Evolutionary conservation across 768 basidiomycete genomes (phyloP).

Genomic region (Lentinula detonsa): DNA sequence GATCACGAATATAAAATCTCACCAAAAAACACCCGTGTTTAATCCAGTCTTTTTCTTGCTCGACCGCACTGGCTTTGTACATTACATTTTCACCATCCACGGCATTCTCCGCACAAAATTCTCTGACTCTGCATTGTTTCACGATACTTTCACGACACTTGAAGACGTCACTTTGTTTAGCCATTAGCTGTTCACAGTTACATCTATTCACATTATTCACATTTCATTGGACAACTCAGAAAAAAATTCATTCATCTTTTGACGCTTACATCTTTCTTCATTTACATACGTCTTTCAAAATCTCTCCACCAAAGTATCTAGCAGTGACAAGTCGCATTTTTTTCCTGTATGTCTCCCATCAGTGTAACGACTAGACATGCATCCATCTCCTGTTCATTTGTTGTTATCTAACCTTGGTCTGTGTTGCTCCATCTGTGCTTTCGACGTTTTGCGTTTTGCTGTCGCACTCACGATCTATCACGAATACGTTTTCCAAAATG

Average conservation of each 20-base stretch:
- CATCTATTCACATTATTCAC: slow-evolving; percentile 8
- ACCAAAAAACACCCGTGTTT: neutral
- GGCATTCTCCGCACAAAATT: slow-evolving; percentile 29
- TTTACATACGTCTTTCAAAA: slow-evolving; percentile 5
- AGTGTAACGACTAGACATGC: slow-evolving; percentile 76
- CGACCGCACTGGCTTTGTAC: neutral
- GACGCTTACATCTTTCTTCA: neutral
- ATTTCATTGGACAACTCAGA: slow-evolving; percentile 6
- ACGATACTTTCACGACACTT: slow-evolving; percentile 5
- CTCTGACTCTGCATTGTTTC: slow-evolving; percentile 15
- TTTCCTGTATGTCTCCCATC: slow-evolving; percentile 20
- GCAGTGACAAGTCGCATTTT: slow-evolving; percentile 8
- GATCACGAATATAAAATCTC: neutral
- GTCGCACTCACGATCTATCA: slow-evolving; percentile 19
- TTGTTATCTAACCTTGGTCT: slow-evolving; percentile 16
- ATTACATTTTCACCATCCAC: slow-evolving; percentile 10
- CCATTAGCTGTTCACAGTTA: slow-evolving; percentile 24
- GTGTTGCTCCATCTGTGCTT: slow-evolving; percentile 23
- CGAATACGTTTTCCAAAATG: slow-evolving; percentile 8
- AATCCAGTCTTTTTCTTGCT: slow-evolving; percentile 1
- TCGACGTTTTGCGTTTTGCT: slow-evolving; percentile 12
- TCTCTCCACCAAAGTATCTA: slow-evolving; percentile 8
- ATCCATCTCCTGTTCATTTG: slow-evolving; percentile 27
- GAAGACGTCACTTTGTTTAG: neutral
- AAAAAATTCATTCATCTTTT: neutral